A percentile compares a stretch with the other conserved stretches of the same genome.
These are phyloP conservation scores for Datisca glomerata DNA, from an alignment of 306 rosid genomes.

Conservation along the genomic window DNA sequence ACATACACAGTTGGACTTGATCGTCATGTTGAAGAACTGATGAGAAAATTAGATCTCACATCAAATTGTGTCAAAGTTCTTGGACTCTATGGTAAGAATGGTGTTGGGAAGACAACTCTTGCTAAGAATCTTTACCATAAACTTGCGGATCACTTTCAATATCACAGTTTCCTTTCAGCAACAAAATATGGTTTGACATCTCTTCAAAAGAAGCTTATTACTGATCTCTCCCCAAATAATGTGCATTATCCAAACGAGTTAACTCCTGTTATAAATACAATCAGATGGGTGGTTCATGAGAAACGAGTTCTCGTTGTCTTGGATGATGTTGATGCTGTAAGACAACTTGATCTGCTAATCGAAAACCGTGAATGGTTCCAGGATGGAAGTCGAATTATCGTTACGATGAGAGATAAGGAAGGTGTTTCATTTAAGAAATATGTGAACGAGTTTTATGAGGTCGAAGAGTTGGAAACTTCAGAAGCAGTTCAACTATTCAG, in stretches of 20 bases:
- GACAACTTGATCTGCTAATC: conserved; percentile 23
- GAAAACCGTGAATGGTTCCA: conserved; percentile 32
- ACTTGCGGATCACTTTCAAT: conserved; percentile 22
- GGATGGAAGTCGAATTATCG: conserved; percentile 41
- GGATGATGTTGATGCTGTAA: conserved; percentile 42
- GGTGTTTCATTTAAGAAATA: conserved; percentile 3
- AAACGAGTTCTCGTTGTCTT: conserved; percentile 37
- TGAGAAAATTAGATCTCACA: conserved; percentile 15
- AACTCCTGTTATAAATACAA: conserved; percentile 9
- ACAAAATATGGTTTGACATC: conserved; percentile 18
- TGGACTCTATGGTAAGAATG: conserved; percentile 42
- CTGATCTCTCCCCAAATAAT: conserved; percentile 10
- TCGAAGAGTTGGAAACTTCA: conserved; percentile 20
- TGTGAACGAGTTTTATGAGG: conserved; percentile 25
- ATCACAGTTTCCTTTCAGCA: conserved; percentile 28
- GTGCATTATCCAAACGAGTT: conserved; percentile 4
- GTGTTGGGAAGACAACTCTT: conserved; percentile 51
- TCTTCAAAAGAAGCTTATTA: conserved; percentile 18
- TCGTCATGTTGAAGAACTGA: conserved; percentile 20
- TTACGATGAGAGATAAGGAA: conserved; percentile 36
- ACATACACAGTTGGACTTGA: conserved; percentile 36
- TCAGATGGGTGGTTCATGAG: conserved; percentile 8
- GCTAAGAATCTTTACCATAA: conserved; percentile 35
- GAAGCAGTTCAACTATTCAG: conserved; percentile 42
- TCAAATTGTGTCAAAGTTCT: conserved; percentile 26